Evolutionary conservation across 164 flowering plant genomes (phyloP).

Genomic region (Umbilicus rupestris): DNA sequence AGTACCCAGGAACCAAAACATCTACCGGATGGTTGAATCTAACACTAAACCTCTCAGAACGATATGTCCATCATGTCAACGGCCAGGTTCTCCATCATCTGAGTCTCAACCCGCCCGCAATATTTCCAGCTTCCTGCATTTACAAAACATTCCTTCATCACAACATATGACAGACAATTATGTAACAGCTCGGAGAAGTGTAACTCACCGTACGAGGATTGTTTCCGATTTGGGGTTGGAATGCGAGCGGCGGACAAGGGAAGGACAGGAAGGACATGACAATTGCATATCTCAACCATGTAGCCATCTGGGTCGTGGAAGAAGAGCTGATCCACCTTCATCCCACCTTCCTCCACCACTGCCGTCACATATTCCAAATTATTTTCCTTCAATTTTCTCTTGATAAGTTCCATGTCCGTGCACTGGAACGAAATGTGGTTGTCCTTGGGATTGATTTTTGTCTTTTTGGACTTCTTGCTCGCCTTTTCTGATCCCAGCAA

Average conservation of each 20-base stretch:
- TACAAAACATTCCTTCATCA: no score
- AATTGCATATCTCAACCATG: constrained; percentile 42
- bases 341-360: constrained; percentile 27
- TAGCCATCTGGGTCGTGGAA: constrained; percentile 40
- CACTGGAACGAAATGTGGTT: constrained; percentile 37
- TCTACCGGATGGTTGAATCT: no score
- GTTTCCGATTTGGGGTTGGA: neutral
- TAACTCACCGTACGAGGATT: constrained; percentile 3
- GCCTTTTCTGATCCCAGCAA: constrained; percentile 1
- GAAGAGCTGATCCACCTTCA: constrained; percentile 31
- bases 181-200: no score
- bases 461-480: constrained; percentile 9
- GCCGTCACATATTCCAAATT: constrained; percentile 25
- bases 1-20: no score
- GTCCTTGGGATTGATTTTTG: constrained; percentile 28
- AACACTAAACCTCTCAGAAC: constrained; percentile 13
- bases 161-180: no score
- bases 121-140: neutral
- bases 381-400: constrained; percentile 19
- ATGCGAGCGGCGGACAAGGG: constrained; percentile 15
- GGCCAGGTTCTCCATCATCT: constrained; percentile 29
- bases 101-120: constrained; percentile 17
- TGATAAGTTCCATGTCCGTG: constrained; percentile 17
- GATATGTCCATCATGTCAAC: constrained; percentile 24
- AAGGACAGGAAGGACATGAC: constrained; percentile 26